Conservation (phyloP, 352 stramenopile genomes). For the Globisporangium paroecandrum region DNA sequence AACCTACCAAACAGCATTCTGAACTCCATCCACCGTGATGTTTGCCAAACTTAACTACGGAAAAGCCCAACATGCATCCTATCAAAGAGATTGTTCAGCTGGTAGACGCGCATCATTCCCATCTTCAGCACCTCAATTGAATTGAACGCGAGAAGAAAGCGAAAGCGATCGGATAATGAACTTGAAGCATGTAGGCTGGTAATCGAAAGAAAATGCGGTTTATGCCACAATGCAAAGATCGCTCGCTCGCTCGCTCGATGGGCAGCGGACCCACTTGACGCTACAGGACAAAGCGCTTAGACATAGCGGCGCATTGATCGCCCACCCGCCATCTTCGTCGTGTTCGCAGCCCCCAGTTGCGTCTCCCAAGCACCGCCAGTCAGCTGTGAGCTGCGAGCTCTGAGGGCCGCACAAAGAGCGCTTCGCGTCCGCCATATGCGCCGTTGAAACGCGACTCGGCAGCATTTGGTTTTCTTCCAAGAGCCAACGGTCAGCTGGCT, state of each 20-base stretch:
- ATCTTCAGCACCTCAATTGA: not conserved
- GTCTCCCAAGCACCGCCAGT: not conserved
- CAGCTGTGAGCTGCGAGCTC: not conserved
- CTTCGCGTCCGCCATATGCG: not conserved
- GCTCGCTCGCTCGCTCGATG: not conserved
- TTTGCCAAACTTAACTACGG: not conserved
- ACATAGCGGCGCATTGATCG: not conserved
- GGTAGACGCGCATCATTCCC: not conserved
- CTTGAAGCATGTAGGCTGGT: not conserved
- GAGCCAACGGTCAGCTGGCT: not conserved
- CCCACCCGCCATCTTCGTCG: too few species aligned
- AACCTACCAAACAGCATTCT: slow-evolving; percentile 3
- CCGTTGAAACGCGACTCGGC: not conserved
- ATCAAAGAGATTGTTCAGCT: not conserved
- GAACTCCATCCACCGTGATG: not conserved
- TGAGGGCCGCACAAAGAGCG: not conserved
- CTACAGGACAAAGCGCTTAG: not conserved
- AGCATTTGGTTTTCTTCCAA: not conserved
- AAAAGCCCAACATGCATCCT: not conserved
- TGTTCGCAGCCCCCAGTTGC: not conserved
- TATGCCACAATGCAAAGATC: not conserved
- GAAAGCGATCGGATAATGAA: not conserved
- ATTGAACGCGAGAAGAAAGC: not conserved
- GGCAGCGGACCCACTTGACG: not conserved
- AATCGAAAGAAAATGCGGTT: not conserved